Percentiles rank a stretch among this genome's conserved stretches.
Evolutionary conservation across 768 basidiomycete species (phyloP).

Genomic region (Serendipita sp.): DNA sequence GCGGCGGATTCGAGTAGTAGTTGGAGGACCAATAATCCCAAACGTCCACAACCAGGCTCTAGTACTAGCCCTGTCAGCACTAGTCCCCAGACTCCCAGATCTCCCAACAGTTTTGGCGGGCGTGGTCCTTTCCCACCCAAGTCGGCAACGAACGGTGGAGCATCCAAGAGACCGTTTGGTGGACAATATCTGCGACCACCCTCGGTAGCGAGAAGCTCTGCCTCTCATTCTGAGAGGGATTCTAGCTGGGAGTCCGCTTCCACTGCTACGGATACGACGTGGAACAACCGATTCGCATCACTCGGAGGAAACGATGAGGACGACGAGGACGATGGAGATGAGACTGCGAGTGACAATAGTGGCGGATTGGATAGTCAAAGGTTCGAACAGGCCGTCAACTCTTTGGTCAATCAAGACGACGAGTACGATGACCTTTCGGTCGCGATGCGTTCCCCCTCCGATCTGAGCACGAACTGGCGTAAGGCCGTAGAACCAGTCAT

Average conservation of each 20-base stretch:
- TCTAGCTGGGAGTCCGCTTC: background rate
- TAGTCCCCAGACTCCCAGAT: background rate
- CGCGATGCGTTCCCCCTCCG: background rate
- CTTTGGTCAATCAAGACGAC: background rate
- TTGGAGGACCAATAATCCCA: background rate
- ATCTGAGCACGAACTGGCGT: background rate
- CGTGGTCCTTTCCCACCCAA: background rate
- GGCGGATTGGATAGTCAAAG: background rate
- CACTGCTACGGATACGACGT: background rate
- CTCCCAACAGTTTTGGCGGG: background rate
- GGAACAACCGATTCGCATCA: background rate
- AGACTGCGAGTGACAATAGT: background rate
- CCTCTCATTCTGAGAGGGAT: background rate
- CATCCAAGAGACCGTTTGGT: background rate
- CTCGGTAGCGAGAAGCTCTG: background rate
- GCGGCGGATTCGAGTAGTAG: background rate
- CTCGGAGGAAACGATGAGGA: background rate
- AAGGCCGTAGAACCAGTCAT: background rate
- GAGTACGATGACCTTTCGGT: background rate
- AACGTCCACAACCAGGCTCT: background rate
- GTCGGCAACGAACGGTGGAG: background rate
- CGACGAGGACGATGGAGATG: background rate
- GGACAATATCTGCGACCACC: background rate
- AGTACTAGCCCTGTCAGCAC: background rate
- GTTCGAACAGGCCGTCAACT: background rate